These are phyloP conservation scores for Podospora pseudopauciseta DNA, from an alignment of 495 filamentous ascomycete genomes.

Conservation along the genomic window DNA sequence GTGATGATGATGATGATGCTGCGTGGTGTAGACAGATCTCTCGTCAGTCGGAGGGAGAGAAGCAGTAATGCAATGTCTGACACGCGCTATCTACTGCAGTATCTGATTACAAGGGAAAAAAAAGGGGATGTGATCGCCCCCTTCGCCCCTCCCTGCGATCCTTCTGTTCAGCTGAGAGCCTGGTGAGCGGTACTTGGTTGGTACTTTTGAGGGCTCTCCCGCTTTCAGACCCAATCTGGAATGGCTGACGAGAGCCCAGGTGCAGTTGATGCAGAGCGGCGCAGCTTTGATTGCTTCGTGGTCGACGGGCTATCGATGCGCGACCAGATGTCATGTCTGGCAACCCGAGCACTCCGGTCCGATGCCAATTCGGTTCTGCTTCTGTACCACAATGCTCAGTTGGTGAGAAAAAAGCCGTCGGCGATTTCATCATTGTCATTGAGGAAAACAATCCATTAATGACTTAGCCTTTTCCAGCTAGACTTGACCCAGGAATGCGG, in stretches of 20 bases:
- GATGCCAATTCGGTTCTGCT: not conserved
- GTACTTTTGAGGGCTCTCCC: not conserved
- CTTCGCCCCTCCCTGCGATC: constrained; percentile 1
- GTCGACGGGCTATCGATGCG: not conserved
- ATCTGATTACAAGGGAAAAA: not conserved
- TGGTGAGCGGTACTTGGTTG: not conserved
- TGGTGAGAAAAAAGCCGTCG: not conserved
- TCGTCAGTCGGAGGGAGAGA: not conserved
- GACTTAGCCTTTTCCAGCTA: not conserved
- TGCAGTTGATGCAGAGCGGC: not conserved
- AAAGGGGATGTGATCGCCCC: not conserved
- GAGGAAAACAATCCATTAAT: not conserved
- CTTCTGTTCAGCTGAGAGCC: constrained; percentile 2
- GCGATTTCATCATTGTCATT: not conserved
- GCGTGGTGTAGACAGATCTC: not conserved
- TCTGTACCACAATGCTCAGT: not conserved
- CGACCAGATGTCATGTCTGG: not conserved
- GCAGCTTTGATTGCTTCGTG: not conserved
- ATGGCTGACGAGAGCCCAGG: not conserved
- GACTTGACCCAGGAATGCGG: not conserved
- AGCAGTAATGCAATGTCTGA: not conserved
- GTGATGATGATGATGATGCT: not conserved
- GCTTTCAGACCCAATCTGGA: not conserved
- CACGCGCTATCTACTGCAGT: not conserved
- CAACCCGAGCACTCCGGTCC: not conserved